Percentiles rank a stretch among this genome's conserved stretches.
phyloP scores from a whole-genome alignment of 2,329 filamentous ascomycete species.

The Cladosporium phlei region DNA sequence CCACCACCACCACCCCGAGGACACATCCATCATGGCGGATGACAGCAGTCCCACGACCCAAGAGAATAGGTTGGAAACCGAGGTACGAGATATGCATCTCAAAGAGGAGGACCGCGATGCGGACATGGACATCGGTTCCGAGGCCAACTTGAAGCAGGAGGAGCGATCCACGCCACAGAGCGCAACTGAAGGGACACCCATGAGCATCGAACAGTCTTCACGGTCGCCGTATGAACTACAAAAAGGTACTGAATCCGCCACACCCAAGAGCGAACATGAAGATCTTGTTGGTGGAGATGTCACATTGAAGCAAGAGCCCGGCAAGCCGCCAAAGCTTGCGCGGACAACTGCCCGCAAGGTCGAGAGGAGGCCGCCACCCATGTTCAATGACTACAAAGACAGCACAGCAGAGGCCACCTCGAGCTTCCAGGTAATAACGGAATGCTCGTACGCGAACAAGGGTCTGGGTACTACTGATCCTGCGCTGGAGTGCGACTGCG shows the following conservation, averaged over 20 bases:
- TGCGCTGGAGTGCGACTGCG: conserved; percentile 91
- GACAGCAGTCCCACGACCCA: conserved; percentile 30
- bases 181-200: conserved; percentile 2
- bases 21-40: conserved; percentile 35
- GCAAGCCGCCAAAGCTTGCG: conserved; percentile 65
- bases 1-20: conserved; percentile 16
- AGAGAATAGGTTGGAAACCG: conserved; percentile 35
- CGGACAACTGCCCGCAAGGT: conserved; percentile 71
- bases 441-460: conserved; percentile 89
- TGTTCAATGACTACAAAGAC: conserved; percentile 74
- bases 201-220: conserved; percentile 19
- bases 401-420: conserved; percentile 69
- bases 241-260: conserved; percentile 34
- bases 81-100: conserved; percentile 43
- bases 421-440: conserved; percentile 74
- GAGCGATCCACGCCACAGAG: conserved; percentile 20
- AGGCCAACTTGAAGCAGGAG: conserved; percentile 22
- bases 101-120: conserved; percentile 35
- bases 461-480: conserved; percentile 86
- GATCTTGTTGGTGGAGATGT: conserved; percentile 58
- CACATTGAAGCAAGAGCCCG: conserved; percentile 58
- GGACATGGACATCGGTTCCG: conserved; percentile 26
- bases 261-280: conserved; percentile 41
- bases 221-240: conserved; percentile 24
- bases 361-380: conserved; percentile 54